Evolutionary conservation across 164 flowering plant species (phyloP).

Genomic region (Magnolia kwangsiensis): DNA sequence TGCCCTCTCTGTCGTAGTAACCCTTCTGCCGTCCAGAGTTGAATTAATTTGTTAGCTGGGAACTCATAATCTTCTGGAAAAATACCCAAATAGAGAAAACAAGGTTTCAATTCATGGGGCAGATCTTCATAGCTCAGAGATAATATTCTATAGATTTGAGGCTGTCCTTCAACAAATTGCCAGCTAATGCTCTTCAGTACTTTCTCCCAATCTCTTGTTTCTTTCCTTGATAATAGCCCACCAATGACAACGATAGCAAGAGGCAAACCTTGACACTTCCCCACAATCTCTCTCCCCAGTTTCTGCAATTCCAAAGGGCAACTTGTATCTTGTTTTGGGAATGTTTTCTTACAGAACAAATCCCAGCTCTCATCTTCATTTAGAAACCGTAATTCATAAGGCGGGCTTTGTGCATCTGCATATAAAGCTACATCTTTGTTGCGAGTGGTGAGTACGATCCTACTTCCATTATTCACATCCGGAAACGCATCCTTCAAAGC

Average conservation of each 20-base stretch:
- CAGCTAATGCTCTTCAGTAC: not conserved
- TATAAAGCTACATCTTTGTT: not conserved
- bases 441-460: no score
- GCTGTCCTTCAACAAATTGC: not conserved
- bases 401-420: not conserved
- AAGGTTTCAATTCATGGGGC: not conserved
- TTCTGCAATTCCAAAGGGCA: not conserved
- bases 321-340: not conserved
- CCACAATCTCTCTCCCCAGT: not conserved
- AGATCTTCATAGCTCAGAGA: not conserved
- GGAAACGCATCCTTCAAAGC: no score
- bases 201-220: not conserved
- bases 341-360: not conserved
- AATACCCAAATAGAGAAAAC: not conserved
- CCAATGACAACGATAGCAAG: conserved; percentile 2
- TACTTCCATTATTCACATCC: no score
- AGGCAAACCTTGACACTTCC: conserved; percentile 3
- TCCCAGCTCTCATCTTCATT: not conserved
- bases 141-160: not conserved
- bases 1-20: not conserved
- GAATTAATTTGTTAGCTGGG: not conserved
- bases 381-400: not conserved
- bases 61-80: not conserved
- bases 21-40: conserved; percentile 5
- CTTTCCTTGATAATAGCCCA: not conserved